Base-by-base conservation (phyloP, 2,329 filamentous ascomycete genomes). In the Didymella pomorum region DNA sequence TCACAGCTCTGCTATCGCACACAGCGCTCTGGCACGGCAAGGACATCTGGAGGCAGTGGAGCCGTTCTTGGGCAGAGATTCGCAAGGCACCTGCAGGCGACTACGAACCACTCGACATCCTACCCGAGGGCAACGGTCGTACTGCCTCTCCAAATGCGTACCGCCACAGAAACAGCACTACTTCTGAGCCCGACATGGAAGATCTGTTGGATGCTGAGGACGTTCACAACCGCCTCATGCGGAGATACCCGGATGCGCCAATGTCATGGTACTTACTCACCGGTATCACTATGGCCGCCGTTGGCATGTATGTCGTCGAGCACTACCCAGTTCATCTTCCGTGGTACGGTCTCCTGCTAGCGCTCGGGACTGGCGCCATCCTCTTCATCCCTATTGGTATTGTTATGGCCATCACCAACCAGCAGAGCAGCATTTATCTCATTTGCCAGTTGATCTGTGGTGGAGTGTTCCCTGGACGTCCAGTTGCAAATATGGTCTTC, bases 401-500 rank as follows among this genome's bases (percentile, higher is more conserved):
- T 72, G 90, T 96, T 69, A 96, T 95, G 90, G 92, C 92, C 16
- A 92, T 96, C 65, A 96, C 92, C 10, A 96, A 95, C 74, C 91
- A 94, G 73, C 91, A 95, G 76, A 92, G 88, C 76, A 92, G 89
- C 75, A 91, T 94, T 65, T 95, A 94, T 74, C 84, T 95, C 33
- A 91, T 95, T 68, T 94, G 91, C 74, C 92, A 95, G 76, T 84
- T 96, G 56, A 88, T 95, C 63, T 94, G 91, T 63, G 92, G 92
- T 52, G 87, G 86, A 49, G 82, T 92, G 16, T 96, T 96, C 73
- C 92, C 92, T 0, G 92, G 92, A 26, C 88, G 90, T 1, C 92
- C 92, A 1, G 91, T 96, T 11, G 92, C 92, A 49, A 95, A 96
- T 76, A 96, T 96, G 92, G 91, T 96, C 33, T 96, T 96, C 69